Percentiles rank a stretch among this genome's conserved stretches.
Conservation (phyloP, 257 asterid species). For the Plantago major region DNA sequence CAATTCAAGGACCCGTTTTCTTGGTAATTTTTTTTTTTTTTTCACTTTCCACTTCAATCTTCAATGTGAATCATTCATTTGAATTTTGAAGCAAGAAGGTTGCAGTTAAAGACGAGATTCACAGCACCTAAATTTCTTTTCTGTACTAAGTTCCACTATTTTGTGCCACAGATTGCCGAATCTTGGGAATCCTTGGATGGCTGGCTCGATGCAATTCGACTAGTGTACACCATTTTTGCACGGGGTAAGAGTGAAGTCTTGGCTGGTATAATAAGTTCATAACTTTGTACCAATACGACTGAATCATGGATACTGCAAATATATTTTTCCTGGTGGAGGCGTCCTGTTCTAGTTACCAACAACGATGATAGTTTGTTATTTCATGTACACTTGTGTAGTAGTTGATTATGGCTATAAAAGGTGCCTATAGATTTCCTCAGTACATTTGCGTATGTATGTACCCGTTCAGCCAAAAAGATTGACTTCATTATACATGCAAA, state of each 20-base stretch:
- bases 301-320: slow-evolving; percentile 23
- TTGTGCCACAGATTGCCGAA: slow-evolving; percentile 71
- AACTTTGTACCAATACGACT: slow-evolving; percentile 27
- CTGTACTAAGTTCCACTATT: background rate
- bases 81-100: too few relatives aligned
- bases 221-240: slow-evolving; percentile 89
- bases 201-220: slow-evolving; percentile 95
- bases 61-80: too few relatives aligned
- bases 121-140: background rate
- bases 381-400: slow-evolving; percentile 46
- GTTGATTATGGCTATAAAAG: slow-evolving; percentile 28
- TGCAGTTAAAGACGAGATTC: background rate
- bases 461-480: background rate
- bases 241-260: slow-evolving; percentile 92
- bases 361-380: slow-evolving; percentile 22
- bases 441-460: slow-evolving; percentile 5
- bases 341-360: slow-evolving; percentile 16
- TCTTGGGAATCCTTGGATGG: slow-evolving; percentile 98
- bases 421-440: slow-evolving; percentile 25
- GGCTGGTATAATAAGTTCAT: slow-evolving; percentile 86
- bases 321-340: slow-evolving; percentile 23
- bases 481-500: background rate
- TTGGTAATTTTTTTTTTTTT: slow-evolving; percentile 44
- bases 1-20: slow-evolving; percentile 73
- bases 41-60: background rate